Evolutionary conservation across 306 rosid genomes (phyloP), one percentile per base, ranked within the genome.

Genomic region (Trifolium subterraneum): DNA sequence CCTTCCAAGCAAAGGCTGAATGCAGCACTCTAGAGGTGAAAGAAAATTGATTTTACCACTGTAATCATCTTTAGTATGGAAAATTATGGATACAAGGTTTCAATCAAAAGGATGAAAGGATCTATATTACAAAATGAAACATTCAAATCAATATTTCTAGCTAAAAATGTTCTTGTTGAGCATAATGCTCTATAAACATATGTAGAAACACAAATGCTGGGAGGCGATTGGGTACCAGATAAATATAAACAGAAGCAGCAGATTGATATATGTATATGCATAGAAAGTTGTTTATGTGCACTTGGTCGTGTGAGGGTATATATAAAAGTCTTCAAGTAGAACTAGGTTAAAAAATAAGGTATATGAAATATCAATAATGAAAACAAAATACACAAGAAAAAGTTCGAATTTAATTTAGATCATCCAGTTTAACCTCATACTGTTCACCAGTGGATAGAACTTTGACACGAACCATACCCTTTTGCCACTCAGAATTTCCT

Each of bases 401-500:
- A 22, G 39, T 5, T 50, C 55, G 12, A 44, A 50, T 84, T 81
- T 83, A 91, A 69, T 87, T 73, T 27, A 91, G 86, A 79, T 94
- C 92, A 73, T 87, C 95, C 31, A 94, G 84, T 83, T 88, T 94
- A 76, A 94, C 86, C 87, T 88, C 96, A 3, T 80, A 55, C 82
- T 91, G 96, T 74, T 94, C 93, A 44, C 96, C 98, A 31, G 96
- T 87, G 51, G 96, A 82, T 52, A 94, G 98, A 62, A 79, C 71
- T 88, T 94, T 94, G 29, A 94, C 90, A 56, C 89, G 78, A 68
- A 94, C 97, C 91, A 83, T 83, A 72, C 95, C 97, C 85, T 77
- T 83, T 83, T 91, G 89, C 98, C 98, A 94, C 86, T 94, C 97
- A 1, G 98, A 84, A 82, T 58, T 85, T 62, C 98, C 98, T 54